These are phyloP conservation scores for Calocybe gangraenosa DNA, from an alignment of 768 basidiomycete genomes.

Conservation along the genomic window DNA sequence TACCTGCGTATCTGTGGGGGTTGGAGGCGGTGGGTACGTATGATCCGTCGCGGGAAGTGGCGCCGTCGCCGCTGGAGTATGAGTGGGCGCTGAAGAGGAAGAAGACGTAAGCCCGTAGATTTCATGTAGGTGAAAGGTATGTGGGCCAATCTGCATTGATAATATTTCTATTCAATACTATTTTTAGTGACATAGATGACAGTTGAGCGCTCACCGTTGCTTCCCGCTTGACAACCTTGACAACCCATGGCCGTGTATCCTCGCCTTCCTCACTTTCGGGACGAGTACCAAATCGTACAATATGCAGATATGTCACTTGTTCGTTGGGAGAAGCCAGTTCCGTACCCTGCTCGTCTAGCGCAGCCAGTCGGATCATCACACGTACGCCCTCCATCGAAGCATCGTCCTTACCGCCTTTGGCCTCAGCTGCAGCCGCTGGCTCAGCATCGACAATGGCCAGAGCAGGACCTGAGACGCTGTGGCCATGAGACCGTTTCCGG, in stretches of 20 bases:
- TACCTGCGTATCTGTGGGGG: conserved; percentile 27
- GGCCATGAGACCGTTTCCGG: conserved; percentile 49
- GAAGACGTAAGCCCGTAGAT: conserved; percentile 85
- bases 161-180: not conserved
- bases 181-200: not conserved
- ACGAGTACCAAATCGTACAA: conserved; percentile 62
- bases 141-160: conserved; percentile 71
- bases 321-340: conserved; percentile 72
- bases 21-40: conserved; percentile 9
- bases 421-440: conserved; percentile 31
- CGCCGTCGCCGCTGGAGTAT: conserved; percentile 26
- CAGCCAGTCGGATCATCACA: conserved; percentile 75
- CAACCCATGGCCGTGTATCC: conserved; percentile 79
- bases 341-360: conserved; percentile 71
- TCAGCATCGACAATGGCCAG: conserved; percentile 76
- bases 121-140: conserved; percentile 93
- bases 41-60: conserved; percentile 19
- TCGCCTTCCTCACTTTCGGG: conserved; percentile 40
- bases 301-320: conserved; percentile 84
- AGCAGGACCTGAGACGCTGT: conserved; percentile 69
- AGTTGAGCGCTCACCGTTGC: conserved; percentile 52
- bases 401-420: conserved; percentile 21
- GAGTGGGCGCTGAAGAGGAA: conserved; percentile 23
- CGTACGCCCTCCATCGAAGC: conserved; percentile 64
- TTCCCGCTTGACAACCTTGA: conserved; percentile 90